These are phyloP conservation scores for Skeletonema menzelii DNA, from an alignment of 108 stramenopile genomes.

Conservation along the genomic window DNA sequence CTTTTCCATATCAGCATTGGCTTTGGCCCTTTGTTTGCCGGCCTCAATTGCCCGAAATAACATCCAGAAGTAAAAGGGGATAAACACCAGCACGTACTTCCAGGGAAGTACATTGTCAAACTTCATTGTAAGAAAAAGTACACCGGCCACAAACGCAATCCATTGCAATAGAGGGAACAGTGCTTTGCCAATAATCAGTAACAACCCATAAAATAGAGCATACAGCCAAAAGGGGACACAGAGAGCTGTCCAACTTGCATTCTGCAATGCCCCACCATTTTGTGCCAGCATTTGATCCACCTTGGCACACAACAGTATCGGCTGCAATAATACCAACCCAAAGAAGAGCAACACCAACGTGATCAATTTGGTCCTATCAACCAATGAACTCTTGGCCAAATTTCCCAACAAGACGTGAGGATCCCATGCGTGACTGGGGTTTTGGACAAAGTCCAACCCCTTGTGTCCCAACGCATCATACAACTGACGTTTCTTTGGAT, in stretches of 20 bases:
- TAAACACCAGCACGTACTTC: constrained; percentile 36
- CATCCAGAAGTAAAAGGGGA: constrained; percentile 48
- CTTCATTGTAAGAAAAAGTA: constrained; percentile 49
- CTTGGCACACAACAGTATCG: constrained; percentile 76
- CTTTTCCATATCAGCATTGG: constrained; percentile 38
- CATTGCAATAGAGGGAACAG: constrained; percentile 43
- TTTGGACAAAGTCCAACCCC: constrained; percentile 43
- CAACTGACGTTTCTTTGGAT: constrained; percentile 57
- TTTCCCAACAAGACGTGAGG: constrained; percentile 66
- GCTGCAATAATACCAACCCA: constrained; percentile 63
- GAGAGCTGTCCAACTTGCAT: constrained; percentile 58
- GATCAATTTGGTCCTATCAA: constrained; percentile 66
- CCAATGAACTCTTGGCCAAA: constrained; percentile 49
- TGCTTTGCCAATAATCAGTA: constrained; percentile 40
- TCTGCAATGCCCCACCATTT: constrained; percentile 49
- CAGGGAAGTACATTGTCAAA: constrained; percentile 32
- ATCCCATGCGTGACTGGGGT: constrained; percentile 49
- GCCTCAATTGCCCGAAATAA: constrained; percentile 41
- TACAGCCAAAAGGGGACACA: constrained; percentile 71
- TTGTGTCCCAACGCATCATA: constrained; percentile 54
- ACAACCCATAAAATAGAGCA: constrained; percentile 32
- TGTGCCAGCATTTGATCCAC: constrained; percentile 65
- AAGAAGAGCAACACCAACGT: constrained; percentile 43
- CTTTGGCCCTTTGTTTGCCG: constrained; percentile 24
- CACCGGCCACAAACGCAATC: constrained; percentile 45